These are phyloP conservation scores for Dipteronia dyeriana DNA, from an alignment of 345 rosid genomes.

Conservation along the genomic window DNA sequence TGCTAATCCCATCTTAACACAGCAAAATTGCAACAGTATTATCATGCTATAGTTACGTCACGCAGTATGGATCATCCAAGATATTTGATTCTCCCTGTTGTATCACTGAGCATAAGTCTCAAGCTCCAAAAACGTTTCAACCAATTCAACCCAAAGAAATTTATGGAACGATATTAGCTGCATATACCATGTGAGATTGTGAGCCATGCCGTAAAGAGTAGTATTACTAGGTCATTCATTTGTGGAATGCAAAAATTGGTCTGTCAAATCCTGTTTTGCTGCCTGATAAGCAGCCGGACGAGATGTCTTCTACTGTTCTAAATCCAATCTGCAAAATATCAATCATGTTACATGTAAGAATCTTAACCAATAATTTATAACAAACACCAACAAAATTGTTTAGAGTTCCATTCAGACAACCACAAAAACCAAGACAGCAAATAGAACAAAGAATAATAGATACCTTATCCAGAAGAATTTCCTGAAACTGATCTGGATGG, in stretches of 20 bases:
- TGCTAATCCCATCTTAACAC: background rate
- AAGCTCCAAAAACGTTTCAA: background rate
- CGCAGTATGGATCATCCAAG: background rate
- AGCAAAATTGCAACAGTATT: background rate
- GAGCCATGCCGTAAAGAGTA: background rate
- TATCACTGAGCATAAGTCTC: background rate
- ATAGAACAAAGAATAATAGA: background rate
- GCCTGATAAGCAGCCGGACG: conserved; percentile 58
- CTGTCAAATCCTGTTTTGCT: conserved; percentile 74
- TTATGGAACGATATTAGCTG: background rate
- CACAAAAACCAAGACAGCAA: background rate
- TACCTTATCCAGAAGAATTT: conserved; percentile 94
- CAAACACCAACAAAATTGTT: background rate
- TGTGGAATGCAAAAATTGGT: conserved; percentile 73
- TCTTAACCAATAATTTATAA: background rate
- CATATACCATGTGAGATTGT: background rate
- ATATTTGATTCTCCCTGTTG: background rate
- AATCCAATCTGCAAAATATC: conserved; percentile 74
- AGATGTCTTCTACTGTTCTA: conserved; percentile 72
- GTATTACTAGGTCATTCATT: conserved; percentile 32
- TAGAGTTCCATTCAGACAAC: background rate
- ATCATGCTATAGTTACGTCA: too few species aligned
- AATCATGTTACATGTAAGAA: conserved; percentile 6
- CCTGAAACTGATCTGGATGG: conserved; percentile 64
- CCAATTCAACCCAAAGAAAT: background rate